Base-by-base conservation (phyloP, 1,284 basidiomycete species). In the Tilletia caries region DNA sequence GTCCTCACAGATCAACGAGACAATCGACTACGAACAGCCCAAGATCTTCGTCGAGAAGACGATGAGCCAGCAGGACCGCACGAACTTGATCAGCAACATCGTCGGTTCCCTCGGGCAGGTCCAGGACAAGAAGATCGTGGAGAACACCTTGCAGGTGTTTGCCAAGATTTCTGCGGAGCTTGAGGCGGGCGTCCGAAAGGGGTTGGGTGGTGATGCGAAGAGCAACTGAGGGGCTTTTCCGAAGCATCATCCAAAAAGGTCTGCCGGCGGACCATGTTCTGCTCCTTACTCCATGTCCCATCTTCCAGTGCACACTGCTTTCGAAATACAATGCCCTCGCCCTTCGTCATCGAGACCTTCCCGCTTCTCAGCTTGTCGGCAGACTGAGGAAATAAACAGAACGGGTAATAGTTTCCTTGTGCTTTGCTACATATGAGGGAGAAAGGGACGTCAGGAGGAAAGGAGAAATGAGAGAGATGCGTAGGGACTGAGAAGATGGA, bases 11-110 rank as follows among this genome's bases (percentile, higher is more conserved):
- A 33, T 62, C 32, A 62, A 62, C 58, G 29, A 15, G 8, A 62
- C 58, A 15, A 62, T 62, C 32, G 58, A 62, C 32, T 62, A 62
- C 32, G 58, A 62, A 15, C 58, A 62, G 33, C 58, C 58, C 15
- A 62, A 33, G 32, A 33, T 34, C 29, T 62, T 62, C 32, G 29
- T 34, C 58, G 58, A 62, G 58, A 25, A 62, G 32, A 37, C n/a
- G 15, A 33, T 62, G 32, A 62, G 13, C 58, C 13, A 33, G 58
- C 27, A 34, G 15, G 58, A 62, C 32, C 58, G 58, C 29, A 37
- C 12, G 32, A 33, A 62, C 32, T 29, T 62, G 27, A 37, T 62
- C 58, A n/a, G 27, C 32, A 62, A 62, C 58, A 20, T 13, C 32
- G 33, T 62, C 58, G 33, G 32, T 29, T 62, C 58, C 13, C 58